Evolutionary conservation across 352 stramenopile genomes (phyloP).

Genomic region (Phytophthora parvispora): DNA sequence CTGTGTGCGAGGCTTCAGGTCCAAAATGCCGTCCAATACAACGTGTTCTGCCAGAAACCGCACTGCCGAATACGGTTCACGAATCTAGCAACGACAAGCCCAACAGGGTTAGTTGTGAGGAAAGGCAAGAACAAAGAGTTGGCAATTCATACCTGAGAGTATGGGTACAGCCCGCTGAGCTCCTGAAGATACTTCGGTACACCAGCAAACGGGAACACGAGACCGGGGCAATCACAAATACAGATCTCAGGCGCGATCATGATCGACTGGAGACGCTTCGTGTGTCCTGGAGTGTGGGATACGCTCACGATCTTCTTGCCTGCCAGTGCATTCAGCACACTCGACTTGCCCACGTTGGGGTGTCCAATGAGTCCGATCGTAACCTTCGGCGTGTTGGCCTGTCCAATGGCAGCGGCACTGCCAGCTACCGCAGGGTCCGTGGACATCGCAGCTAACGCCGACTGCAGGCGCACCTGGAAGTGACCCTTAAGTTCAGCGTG

Average conservation of each 20-base stretch:
- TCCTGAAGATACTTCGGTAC: constrained; percentile 89
- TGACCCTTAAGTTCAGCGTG: constrained; percentile 73
- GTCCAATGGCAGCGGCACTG: constrained; percentile 31
- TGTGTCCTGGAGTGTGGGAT: constrained; percentile 89
- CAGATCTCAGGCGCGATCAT: constrained; percentile 87
- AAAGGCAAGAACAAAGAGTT: not conserved
- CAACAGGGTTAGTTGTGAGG: not conserved
- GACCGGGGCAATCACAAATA: constrained; percentile 88
- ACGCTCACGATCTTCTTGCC: constrained; percentile 92
- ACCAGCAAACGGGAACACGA: constrained; percentile 87
- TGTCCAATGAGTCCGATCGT: constrained; percentile 92
- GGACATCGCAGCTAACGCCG: constrained; percentile 30
- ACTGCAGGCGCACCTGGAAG: constrained; percentile 58
- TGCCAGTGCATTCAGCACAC: constrained; percentile 85
- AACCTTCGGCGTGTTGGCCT: constrained; percentile 64
- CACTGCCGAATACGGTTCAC: constrained; percentile 90
- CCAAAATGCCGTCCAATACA: constrained; percentile 72
- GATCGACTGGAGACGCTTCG: constrained; percentile 89
- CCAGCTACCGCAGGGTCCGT: constrained; percentile 32
- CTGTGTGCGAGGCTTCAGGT: constrained; percentile 78
- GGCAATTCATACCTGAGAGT: constrained; percentile 69
- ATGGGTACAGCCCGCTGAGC: constrained; percentile 85
- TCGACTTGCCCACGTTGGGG: constrained; percentile 92
- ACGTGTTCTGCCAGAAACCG: constrained; percentile 88
- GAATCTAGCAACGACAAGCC: constrained; percentile 58